Base-by-base conservation (phyloP, 192 early-diverging fungal species). In the Coemansia sp. region DNA sequence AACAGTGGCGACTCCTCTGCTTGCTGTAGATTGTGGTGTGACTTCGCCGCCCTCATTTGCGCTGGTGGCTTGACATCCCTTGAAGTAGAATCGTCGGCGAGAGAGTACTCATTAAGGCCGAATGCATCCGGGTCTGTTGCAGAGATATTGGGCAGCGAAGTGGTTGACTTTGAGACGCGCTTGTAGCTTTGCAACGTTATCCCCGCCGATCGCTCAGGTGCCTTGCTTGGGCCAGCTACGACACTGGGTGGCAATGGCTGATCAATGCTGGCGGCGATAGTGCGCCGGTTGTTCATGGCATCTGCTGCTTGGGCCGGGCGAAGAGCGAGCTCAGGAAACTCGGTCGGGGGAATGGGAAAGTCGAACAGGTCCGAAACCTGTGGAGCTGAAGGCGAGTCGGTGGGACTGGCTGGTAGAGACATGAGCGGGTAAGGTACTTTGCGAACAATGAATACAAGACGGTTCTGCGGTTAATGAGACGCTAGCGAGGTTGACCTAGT, bases 111-210 rank as follows among this genome's bases (percentile, higher is more conserved):
- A 42, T 42, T 3, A 12, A 7, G 14, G 26, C 35, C 37, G 26
- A 41, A 52, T 7, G 28, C 45, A 34, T 53, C 18, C 13, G 39
- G 2, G 45, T 38, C 48, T n/a, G 47, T 45, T 7, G 39, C 48
- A 26, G 61, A 11, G 42, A 74, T 64, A 31, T 38, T 53, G 53
- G 73, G 77, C 21, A 79, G 68, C 10, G 77, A 79, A 8, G 72
- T 66, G 2, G 77, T 79, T 6, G 77, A 74, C 52, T 69, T 74
- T 38, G 77, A 74, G 20, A 65, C 45, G n/a, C 62, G 67, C 55
- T 57, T 66, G 25, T 68, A 70, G 18, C 61, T 55, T 8, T 65
- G 50, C 26, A 53, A 26, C 28, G 16, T 1, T 14, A 33, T 31
- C 6, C 26, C 52, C 8, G 16, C 57, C 13, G 48, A 34, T 26